Evolutionary conservation across 192 early-diverging fungal species (phyloP), one percentile per base, ranked within the genome.

Genomic region (Thoreauomyces humboldtii): DNA sequence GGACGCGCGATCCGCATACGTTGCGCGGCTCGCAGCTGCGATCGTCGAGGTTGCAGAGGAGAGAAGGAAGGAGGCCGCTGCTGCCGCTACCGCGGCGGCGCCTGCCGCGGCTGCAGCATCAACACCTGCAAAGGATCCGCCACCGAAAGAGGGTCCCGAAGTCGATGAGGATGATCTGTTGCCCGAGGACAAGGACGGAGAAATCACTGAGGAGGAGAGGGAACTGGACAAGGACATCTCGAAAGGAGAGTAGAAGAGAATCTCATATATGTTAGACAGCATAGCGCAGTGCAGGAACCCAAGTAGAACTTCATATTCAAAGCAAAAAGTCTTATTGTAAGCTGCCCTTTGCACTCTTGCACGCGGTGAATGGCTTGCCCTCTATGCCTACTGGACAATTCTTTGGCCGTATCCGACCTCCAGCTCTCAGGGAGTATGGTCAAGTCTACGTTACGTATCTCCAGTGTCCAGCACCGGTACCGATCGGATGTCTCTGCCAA

Each of bases 1-100:
- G 7, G 62, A 64, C 6, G 62, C 48, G 31, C 46, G 50, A 4
- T 36, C n/a, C 50, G 48, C 50, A 7, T 64, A 64, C 34, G 33
- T 64, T 15, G n/a, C 32, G 3, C 62, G 37, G 5, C 35, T 64
- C 17, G 62, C 62, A 22, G 25, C 28, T 7, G 22, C 50, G 17
- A 53, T 64, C 35, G 62, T 50, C 3, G 44, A 64, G 12, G 15
- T 21, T 7, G 62, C 48, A 3, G 47, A 64, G 35, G 47, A 53
- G 46, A 17, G 27, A 25, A 64, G 53, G 36, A 29, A 53, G 29
- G 37, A 53, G 19, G 62, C n/a, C n/a, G n/a, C n/a, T n/a, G n/a
- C n/a, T n/a, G n/a, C n/a, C n/a, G n/a, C n/a, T n/a, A n/a, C n/a
- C n/a, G n/a, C n/a, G n/a, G n/a, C n/a, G n/a, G n/a, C n/a, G n/a